Conservation (phyloP, 345 rosid species). For the Erysimum cheiranthoides region DNA sequence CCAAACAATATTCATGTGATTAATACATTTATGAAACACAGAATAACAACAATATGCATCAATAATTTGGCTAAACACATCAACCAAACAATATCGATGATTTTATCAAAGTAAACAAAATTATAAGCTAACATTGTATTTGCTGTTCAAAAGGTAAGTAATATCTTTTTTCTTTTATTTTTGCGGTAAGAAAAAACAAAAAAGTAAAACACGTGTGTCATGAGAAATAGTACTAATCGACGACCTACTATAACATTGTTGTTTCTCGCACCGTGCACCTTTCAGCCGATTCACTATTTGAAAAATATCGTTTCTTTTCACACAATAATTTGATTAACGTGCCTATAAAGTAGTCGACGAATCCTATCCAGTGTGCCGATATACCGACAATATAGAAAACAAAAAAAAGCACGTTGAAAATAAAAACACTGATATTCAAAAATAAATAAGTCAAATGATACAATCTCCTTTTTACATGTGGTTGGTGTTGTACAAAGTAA, state of each 20-base stretch:
- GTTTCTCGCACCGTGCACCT: slow-evolving; percentile 21
- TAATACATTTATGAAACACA: background rate
- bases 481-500: slow-evolving; percentile 15
- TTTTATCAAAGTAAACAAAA: background rate
- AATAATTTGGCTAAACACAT: background rate
- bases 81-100: background rate
- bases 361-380: slow-evolving; percentile 8
- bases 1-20: too few species aligned
- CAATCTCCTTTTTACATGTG: slow-evolving; percentile 16
- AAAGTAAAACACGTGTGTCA: slow-evolving; percentile 19
- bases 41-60: background rate
- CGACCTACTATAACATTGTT: background rate
- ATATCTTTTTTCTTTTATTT: background rate
- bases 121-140: background rate
- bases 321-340: slow-evolving; percentile 1
- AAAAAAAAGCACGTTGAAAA: slow-evolving; percentile 31
- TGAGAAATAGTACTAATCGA: slow-evolving; percentile 11
- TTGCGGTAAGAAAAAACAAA: background rate
- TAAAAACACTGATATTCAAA: background rate
- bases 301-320: slow-evolving; percentile 7
- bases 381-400: slow-evolving; percentile 28
- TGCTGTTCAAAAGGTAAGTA: background rate
- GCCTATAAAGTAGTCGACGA: background rate
- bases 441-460: slow-evolving; percentile 19
- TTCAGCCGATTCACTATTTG: background rate